phyloP scores from a whole-genome alignment of 164 flowering plant genomes.

The Aristolochia contorta region DNA sequence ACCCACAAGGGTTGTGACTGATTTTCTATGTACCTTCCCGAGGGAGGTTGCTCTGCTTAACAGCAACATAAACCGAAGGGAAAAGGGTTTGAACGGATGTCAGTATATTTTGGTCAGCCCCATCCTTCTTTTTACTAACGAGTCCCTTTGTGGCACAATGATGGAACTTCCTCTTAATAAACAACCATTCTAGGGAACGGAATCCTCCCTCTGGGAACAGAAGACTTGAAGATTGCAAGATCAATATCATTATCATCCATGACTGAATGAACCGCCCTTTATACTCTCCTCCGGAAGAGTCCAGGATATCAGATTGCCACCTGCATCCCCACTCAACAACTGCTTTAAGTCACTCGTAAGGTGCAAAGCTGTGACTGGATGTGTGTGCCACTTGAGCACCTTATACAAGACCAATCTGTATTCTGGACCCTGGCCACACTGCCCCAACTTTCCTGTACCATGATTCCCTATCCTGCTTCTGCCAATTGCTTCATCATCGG shows the following conservation, averaged over 20 bases:
- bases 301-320: slow-evolving; percentile 84
- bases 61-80: background rate
- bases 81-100: background rate
- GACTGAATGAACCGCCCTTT: slow-evolving; percentile 39
- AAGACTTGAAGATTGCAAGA: background rate
- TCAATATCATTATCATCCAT: slow-evolving; percentile 30
- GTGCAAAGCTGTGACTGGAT: slow-evolving; percentile 85
- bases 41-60: background rate
- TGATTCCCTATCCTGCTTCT: slow-evolving; percentile 27
- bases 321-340: slow-evolving; percentile 86
- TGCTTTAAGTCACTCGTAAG: slow-evolving; percentile 72
- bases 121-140: background rate
- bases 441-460: slow-evolving; percentile 32
- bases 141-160: background rate
- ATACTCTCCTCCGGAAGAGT: slow-evolving; percentile 68
- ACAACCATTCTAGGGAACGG: slow-evolving; percentile 6
- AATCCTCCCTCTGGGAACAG: background rate
- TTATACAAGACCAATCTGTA: slow-evolving; percentile 75
- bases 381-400: slow-evolving; percentile 78
- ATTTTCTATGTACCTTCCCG: background rate
- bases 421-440: slow-evolving; percentile 44
- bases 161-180: background rate
- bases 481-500: slow-evolving; percentile 34
- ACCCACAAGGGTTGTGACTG: background rate
- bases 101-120: background rate